A percentile compares a stretch with the other conserved stretches of the same genome.
These are phyloP conservation scores for Colletotrichum destructivum DNA, from an alignment of 2,329 filamentous ascomycete genomes.

Conservation along the genomic window DNA sequence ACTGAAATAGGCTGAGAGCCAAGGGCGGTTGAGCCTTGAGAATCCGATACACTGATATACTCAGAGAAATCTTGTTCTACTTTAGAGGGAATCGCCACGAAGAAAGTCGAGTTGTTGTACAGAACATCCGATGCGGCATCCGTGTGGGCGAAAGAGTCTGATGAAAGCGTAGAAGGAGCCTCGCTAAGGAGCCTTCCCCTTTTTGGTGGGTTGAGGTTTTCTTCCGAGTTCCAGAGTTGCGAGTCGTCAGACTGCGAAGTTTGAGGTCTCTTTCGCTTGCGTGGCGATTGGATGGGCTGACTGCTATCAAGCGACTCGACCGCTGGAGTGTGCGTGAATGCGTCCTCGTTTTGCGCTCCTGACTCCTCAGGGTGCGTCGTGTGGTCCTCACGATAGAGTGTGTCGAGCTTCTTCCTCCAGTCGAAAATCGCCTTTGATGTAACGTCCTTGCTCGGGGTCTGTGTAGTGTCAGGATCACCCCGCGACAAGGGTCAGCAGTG, in stretches of 20 bases:
- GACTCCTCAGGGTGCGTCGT: not conserved
- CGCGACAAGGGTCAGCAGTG: conserved; percentile 27
- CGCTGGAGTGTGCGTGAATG: not conserved
- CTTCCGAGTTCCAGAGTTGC: conserved; percentile 10
- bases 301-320: conserved; percentile 28
- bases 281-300: conserved; percentile 30
- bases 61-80: conserved; percentile 53
- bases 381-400: not conserved
- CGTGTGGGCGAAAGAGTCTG: conserved; percentile 33
- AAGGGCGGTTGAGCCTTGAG: conserved; percentile 47
- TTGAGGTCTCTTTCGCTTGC: conserved; percentile 26
- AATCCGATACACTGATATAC: conserved; percentile 53
- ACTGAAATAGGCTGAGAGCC: conserved; percentile 53
- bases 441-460: conserved; percentile 47
- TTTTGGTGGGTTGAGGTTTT: conserved; percentile 15
- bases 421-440: conserved; percentile 51
- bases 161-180: conserved; percentile 28
- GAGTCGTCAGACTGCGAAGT: not conserved
- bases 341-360: conserved; percentile 1
- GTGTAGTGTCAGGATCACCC: conserved; percentile 16
- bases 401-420: conserved; percentile 48
- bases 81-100: conserved; percentile 50
- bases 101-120: conserved; percentile 25
- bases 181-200: conserved; percentile 29
- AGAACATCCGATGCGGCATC: conserved; percentile 38